Percentiles rank a stretch among this genome's conserved stretches.
phyloP scores from a whole-genome alignment of 2,329 filamentous ascomycete genomes.

The Colletotrichum spinosum region DNA sequence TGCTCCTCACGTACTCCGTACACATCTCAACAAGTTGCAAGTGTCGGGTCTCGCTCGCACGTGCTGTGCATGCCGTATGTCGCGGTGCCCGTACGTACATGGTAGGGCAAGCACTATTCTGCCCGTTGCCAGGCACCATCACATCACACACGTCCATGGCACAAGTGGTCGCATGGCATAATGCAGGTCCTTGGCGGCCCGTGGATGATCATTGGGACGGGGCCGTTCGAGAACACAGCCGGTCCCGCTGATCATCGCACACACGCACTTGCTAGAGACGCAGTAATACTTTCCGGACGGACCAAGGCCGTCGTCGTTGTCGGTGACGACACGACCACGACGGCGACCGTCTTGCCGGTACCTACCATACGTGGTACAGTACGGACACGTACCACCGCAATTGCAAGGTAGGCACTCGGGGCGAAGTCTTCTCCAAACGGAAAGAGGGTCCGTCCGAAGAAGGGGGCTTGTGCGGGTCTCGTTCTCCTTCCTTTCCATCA shows the following conservation, averaged over 20 bases:
- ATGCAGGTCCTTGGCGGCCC: slow-evolving; percentile 23
- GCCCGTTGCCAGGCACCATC: slow-evolving; percentile 3
- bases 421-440: slow-evolving; percentile 22
- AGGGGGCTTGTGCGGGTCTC: slow-evolving; percentile 14
- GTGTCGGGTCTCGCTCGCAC: too few relatives aligned
- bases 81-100: too few relatives aligned
- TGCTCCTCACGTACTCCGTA: background rate
- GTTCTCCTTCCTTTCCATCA: slow-evolving; percentile 11
- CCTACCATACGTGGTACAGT: background rate
- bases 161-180: slow-evolving; percentile 19
- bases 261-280: too few relatives aligned
- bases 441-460: slow-evolving; percentile 15
- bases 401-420: background rate
- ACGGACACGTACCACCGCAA: too few relatives aligned
- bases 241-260: slow-evolving; percentile 25
- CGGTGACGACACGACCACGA: too few relatives aligned
- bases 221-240: slow-evolving; percentile 26
- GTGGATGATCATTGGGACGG: slow-evolving; percentile 31
- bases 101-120: background rate
- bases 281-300: slow-evolving; percentile 16
- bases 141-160: slow-evolving; percentile 11
- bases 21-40: too few relatives aligned
- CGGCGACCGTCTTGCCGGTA: too few relatives aligned
- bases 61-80: too few relatives aligned
- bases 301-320: slow-evolving; percentile 7